Evolutionary conservation across 345 rosid species (phyloP), one percentile per base, ranked within the genome.

Genomic region (Salix udensis): DNA sequence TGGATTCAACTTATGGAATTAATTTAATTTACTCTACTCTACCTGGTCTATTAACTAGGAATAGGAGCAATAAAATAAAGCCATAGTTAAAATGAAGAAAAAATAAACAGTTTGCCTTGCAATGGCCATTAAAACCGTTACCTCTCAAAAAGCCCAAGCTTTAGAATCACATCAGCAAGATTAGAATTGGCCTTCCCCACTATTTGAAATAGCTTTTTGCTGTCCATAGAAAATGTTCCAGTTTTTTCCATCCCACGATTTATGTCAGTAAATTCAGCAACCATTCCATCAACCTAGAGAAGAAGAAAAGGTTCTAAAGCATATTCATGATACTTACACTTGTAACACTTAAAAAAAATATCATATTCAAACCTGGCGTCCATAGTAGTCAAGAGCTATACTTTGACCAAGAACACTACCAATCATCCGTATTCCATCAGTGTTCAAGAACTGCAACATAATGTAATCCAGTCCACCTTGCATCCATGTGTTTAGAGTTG

Each of bases 71-170:
- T 48, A 3, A 70, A 21, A 67, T 69, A n/a, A 6, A 36, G 31
- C 28, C 52, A 10, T 16, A 11, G 40, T 21, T 8, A 70, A 26
- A 26, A 60, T 60, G 61, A 44, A 36, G 40, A 15, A 36, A 44
- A 37, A 16, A 42, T 48, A 26, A 24, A 23, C 30, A 68, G 34
- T 26, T 46, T 14, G 18, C 24, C 39, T 44, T 31, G 34, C 61
- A 48, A 23, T 36, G 73, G 7, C 18, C 67, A 19, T 24, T 39
- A 69, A 69, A 78, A 77, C 12, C 26, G 46, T 81, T 86, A 95
- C 99, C 98, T 96, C 87, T 96, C 99, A 83, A 96, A 96, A 75
- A 92, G 97, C 74, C 99, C 98, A 31, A 96, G 96, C 88, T 90
- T 96, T 70, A 93, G 89, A 86, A 93, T 93, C 71, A 96, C 98